Percentiles rank a stretch among this genome's conserved stretches.
Evolutionary conservation across 2,329 filamentous ascomycete genomes (phyloP).

Genomic region (Hawksworthiomyces lignivorus): DNA sequence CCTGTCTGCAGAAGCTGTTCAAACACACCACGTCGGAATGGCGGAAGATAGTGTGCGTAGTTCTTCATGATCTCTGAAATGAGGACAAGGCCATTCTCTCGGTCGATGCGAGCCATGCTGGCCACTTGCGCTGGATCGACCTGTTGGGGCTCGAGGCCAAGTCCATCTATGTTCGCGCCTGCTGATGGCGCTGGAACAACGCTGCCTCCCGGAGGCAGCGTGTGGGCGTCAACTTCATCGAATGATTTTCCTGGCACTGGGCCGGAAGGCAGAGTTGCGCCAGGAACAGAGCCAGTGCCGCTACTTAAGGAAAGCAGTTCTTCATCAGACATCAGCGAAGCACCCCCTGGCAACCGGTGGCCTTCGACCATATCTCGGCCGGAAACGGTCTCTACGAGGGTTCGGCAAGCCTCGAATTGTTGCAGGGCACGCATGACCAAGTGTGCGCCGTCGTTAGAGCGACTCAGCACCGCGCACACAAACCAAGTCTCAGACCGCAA

Average conservation of each 20-base stretch:
- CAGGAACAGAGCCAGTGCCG: background rate
- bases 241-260: background rate
- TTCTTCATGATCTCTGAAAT: constrained; percentile 46
- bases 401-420: constrained; percentile 33
- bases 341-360: constrained; percentile 12
- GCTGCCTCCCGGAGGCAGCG: background rate
- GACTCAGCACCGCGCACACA: constrained; percentile 52
- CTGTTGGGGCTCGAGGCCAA: constrained; percentile 39
- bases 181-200: background rate
- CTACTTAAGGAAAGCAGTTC: background rate
- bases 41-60: constrained; percentile 31
- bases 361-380: constrained; percentile 29
- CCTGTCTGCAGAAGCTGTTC: constrained; percentile 43
- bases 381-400: constrained; percentile 41
- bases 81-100: constrained; percentile 55
- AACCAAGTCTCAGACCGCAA: constrained; percentile 56
- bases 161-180: constrained; percentile 19
- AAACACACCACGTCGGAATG: constrained; percentile 33
- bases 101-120: constrained; percentile 43
- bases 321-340: background rate
- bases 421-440: constrained; percentile 37
- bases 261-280: background rate
- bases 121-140: constrained; percentile 35
- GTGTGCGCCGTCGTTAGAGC: constrained; percentile 40
- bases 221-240: no score